Evolutionary conservation across 371 early-diverging fungal species (phyloP), one percentile per base, ranked within the genome.

Genomic region (Funneliformis caledonium): DNA sequence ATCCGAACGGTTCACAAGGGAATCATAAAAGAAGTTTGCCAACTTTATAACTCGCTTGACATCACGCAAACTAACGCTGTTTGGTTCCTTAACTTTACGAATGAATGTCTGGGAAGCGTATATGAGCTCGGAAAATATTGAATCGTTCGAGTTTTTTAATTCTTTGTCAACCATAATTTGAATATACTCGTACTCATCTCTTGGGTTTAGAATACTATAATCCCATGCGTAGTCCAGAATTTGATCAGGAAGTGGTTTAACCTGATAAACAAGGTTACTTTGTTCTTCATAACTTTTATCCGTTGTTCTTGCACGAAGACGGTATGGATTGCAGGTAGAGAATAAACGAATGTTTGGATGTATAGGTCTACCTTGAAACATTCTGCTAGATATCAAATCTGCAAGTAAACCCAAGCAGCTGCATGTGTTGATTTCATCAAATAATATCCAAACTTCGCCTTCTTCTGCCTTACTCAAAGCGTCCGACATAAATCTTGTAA

Each of bases 341-440:
- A 80, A 72, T 16, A 80, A 60, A 7, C 75, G 50, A 62, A 80
- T 80, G 26, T 80, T 80, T 4, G 14, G 33, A 22, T 74, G 74
- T n/a, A 74, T 14, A 31, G 61, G 60, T 33, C 43, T 62, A 26
- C 75, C 75, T 6, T 65, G 12, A 16, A 80, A 16, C 4, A 37
- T 64, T 45, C 80, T 26, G 47, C 73, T 45, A n/a, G 61, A 22
- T 56, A 80, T 80, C 16, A 80, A 47, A 22, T 69, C 42, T 22
- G 45, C 72, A 8, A 80, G 61, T 11, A 80, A 22, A 1, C 43
- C 59, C 12, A 74, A 47, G 11, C 75, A 61, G 50, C 75, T 80
- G 31, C 75, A 80, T 22, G 80, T 80, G 22, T 80, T 80, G 5
- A 80, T 61, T 47, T 80, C 80, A 65, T 80, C 80, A 48, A 72